A percentile compares a stretch with the other conserved stretches of the same genome.
Evolutionary conservation across 192 early-diverging fungal genomes (phyloP).

Genomic region (Chytriomyces confervae): DNA sequence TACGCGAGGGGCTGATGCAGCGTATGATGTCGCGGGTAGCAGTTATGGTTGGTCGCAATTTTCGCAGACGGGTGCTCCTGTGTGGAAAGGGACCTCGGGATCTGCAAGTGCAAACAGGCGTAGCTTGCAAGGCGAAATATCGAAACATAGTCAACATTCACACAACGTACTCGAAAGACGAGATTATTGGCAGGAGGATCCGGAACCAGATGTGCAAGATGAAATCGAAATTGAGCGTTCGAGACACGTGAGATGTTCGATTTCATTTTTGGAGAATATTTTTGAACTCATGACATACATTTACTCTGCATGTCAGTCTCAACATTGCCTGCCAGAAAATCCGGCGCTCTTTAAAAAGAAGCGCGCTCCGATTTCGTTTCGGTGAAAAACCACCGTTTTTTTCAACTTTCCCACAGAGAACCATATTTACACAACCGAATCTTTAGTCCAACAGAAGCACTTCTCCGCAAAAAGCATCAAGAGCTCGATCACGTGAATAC

Average conservation of each 20-base stretch:
- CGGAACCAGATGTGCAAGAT: constrained; percentile 3
- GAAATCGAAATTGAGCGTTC: constrained; percentile 5
- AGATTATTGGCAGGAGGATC: not conserved
- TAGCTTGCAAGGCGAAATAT: no score
- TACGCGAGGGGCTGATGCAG: no score
- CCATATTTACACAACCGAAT: not conserved
- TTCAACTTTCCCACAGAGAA: not conserved
- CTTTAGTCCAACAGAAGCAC: constrained; percentile 21
- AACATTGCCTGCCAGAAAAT: not conserved
- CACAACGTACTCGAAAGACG: no score
- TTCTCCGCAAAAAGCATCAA: constrained; percentile 19
- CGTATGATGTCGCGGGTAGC: no score
- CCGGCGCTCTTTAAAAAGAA: not conserved
- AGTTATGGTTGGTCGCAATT: no score
- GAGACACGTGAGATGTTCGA: not conserved
- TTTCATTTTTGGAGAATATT: not conserved
- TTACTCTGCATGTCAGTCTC: not conserved
- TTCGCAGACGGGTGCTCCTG: no score
- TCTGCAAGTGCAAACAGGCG: no score
- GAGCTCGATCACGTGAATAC: constrained; percentile 28
- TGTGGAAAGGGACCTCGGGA: no score
- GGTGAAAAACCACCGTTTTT: not conserved
- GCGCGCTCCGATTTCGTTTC: constrained; percentile 8
- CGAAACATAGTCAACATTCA: no score
- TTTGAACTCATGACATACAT: not conserved